Conservation (phyloP, 2,329 filamentous ascomycete species). For the Fusarium scirpi region DNA sequence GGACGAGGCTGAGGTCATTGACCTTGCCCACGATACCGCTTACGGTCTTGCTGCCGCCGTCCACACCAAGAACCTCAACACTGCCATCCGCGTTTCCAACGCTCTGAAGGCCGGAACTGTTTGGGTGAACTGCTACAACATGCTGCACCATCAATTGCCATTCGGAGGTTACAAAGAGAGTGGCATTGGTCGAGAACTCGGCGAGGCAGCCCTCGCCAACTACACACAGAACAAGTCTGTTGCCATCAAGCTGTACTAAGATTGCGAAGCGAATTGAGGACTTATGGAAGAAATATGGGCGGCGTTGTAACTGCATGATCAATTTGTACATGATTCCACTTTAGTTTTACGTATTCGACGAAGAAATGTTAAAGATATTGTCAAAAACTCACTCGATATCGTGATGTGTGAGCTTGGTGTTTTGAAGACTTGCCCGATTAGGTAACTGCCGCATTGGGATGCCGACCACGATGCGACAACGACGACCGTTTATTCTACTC, state of each 20-base stretch:
- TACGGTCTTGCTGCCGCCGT: constrained; percentile 88
- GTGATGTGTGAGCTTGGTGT: constrained; percentile 8
- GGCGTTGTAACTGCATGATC: constrained; percentile 39
- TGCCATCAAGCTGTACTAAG: constrained; percentile 58
- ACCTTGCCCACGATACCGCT: constrained; percentile 77
- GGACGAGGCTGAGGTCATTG: constrained; percentile 81
- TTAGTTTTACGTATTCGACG: constrained; percentile 32
- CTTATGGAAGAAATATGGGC: constrained; percentile 27
- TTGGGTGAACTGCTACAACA: constrained; percentile 75
- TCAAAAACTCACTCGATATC: constrained; percentile 8
- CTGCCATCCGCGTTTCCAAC: constrained; percentile 83
- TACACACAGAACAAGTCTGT: constrained; percentile 79
- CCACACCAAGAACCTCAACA: constrained; percentile 86
- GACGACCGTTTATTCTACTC: neutral
- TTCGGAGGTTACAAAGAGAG: constrained; percentile 85
- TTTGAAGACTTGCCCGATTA: constrained; percentile 3
- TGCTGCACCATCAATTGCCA: constrained; percentile 72
- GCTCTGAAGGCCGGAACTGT: constrained; percentile 76
- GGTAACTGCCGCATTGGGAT: neutral
- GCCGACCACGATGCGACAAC: neutral
- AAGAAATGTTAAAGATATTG: constrained; percentile 38
- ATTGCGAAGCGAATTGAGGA: constrained; percentile 17
- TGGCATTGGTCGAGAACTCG: constrained; percentile 82
- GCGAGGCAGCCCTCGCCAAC: constrained; percentile 74
- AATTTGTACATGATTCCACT: constrained; percentile 44